Percentiles rank a stretch among this genome's conserved stretches.
phyloP scores from a whole-genome alignment of 2,329 filamentous ascomycete species.

The Calonectria hongkongensis region DNA sequence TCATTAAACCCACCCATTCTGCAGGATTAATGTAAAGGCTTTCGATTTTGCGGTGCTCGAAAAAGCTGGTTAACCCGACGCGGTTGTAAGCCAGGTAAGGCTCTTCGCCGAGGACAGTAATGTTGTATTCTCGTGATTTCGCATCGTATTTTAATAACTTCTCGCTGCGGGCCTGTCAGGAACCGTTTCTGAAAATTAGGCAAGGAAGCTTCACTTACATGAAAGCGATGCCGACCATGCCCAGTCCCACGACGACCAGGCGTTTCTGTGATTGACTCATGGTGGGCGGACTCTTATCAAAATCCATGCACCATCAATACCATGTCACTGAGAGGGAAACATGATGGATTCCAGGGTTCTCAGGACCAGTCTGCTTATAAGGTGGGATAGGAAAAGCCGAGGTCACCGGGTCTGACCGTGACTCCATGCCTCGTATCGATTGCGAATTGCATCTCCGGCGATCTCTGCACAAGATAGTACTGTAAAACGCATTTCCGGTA shows the following conservation, averaged over 20 bases:
- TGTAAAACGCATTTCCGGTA: slow-evolving; percentile 52
- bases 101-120: slow-evolving; percentile 92
- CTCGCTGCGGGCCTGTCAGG: slow-evolving; percentile 74
- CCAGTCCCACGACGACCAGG: slow-evolving; percentile 89
- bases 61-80: slow-evolving; percentile 91
- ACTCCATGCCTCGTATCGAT: slow-evolving; percentile 45
- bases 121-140: slow-evolving; percentile 83
- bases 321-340: background rate
- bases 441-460: slow-evolving; percentile 52
- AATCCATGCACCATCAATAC: slow-evolving; percentile 5
- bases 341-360: no score
- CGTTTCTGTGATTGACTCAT: slow-evolving; percentile 68
- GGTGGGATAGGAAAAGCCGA: slow-evolving; percentile 28
- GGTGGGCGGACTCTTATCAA: slow-evolving; percentile 26
- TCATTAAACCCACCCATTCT: slow-evolving; percentile 78
- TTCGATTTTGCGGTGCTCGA: slow-evolving; percentile 89
- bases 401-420: slow-evolving; percentile 36
- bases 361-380: slow-evolving; percentile 45
- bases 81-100: slow-evolving; percentile 92
- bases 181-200: background rate
- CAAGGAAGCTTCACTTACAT: slow-evolving; percentile 76
- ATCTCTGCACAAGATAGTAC: slow-evolving; percentile 22
- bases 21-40: slow-evolving; percentile 90
- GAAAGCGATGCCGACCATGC: slow-evolving; percentile 94
- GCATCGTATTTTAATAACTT: slow-evolving; percentile 91